Evolutionary conservation across 2,329 filamentous ascomycete species (phyloP).

Genomic region (Colletotrichum tabaci): DNA sequence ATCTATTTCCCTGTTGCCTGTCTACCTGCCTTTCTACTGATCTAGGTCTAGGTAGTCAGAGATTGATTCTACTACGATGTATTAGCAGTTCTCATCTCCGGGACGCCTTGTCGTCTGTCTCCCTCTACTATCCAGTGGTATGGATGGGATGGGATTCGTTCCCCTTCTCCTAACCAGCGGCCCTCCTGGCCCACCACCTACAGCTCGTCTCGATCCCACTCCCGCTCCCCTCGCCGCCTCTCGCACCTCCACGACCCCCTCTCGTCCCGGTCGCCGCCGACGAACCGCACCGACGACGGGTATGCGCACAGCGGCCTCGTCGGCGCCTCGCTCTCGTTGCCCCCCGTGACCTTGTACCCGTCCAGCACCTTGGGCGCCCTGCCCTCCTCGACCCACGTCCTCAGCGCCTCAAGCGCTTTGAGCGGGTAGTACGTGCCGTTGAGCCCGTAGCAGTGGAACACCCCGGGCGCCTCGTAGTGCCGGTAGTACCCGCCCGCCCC

Average conservation of each 20-base stretch:
- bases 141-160: too few relatives aligned
- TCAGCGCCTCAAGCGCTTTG: conserved; percentile 33
- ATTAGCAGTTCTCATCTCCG: too few relatives aligned
- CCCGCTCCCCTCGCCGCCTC: not conserved
- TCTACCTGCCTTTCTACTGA: too few relatives aligned
- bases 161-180: too few relatives aligned
- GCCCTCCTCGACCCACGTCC: conserved; percentile 38
- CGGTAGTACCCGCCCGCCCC: conserved; percentile 60
- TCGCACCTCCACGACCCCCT: conserved; percentile 35
- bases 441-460: conserved; percentile 61
- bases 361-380: conserved; percentile 23
- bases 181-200: not conserved
- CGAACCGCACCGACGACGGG: conserved; percentile 16
- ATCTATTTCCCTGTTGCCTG: not conserved
- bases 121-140: too few relatives aligned
- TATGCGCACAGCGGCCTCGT: conserved; percentile 39
- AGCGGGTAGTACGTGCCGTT: conserved; percentile 39
- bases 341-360: conserved; percentile 31
- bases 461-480: conserved; percentile 66
- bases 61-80: too few relatives aligned
- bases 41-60: too few relatives aligned
- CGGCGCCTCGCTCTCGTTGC: conserved; percentile 37
- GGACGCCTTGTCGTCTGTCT: too few relatives aligned
- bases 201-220: conserved; percentile 14
- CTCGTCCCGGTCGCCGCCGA: conserved; percentile 28